Evolutionary conservation across 257 asterid genomes (phyloP), one percentile per base, ranked within the genome.

Genomic region (Solanum paucissectum): DNA sequence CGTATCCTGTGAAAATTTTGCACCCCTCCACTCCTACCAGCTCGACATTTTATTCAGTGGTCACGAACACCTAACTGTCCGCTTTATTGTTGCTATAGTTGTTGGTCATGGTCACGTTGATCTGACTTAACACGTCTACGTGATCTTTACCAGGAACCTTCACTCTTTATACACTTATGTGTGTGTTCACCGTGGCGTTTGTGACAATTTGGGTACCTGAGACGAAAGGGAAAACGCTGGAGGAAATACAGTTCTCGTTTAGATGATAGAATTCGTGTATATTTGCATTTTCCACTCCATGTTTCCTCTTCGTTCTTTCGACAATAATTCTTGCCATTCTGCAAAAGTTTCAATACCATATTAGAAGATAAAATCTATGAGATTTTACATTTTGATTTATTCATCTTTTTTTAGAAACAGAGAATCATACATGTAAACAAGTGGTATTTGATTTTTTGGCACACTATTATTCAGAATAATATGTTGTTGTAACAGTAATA

Each of bases 141-240:
- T 64, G 72, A 32, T 42, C n/a, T 58, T 64, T 87, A 58, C 89
- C 94, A 96, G 99, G 98, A 85, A 93, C 98, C 21, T 96, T 96
- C 94, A 82, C 91, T 7, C 38, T 94, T 37, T 96, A 95, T 91
- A 74, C 69, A 82, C 32, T 90, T 16, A 83, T 92, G 92, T 91
- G 94, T 69, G 64, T 83, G 32, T 69, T 94, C 33, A 86, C 98
- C 0, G 90, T 92, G 60, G 93, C 71, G 12, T 96, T 96, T 69
- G 95, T 89, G 73, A 27, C 95, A 7, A 89, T 95, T 79, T 94
- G 92, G 92, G 94, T 96, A 49, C 98, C 99, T 13, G 99, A 96
- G 90, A 96, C 99, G 0, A 96, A 95, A 88, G 99, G 99, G 2
- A 96, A 90, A 89, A 93, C 97, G 18, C 92, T 95, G 12, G 98